Base-by-base conservation (phyloP, 2,329 filamentous ascomycete species). In the Metarhizium brunneum region DNA sequence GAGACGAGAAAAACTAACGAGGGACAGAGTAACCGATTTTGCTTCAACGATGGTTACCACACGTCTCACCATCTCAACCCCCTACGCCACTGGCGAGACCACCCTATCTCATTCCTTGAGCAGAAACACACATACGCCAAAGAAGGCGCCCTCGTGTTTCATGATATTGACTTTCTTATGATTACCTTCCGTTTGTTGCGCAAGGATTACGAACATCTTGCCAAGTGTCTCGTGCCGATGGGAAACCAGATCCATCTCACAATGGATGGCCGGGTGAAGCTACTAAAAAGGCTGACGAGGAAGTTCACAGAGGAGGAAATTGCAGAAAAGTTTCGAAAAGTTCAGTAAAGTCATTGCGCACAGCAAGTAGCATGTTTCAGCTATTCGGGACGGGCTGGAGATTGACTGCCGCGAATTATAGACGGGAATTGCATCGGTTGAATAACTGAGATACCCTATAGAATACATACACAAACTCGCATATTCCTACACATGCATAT, bases 1-100 rank as follows among this genome's bases (percentile, higher is more conserved):
- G n/a, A 6, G 3, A 4, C 25, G 25, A 43, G n/a, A 10, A 47
- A 7, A 13, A 59, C 45, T 48, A 30, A 55, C 20, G 10, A 1
- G 30, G 14, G 25, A 11, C 62, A 90, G 87, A 88, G 84, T 70
- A 92, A 92, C 68, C 85, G 88, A 40, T 86, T 86, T 69, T 92
- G 86, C 72, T 91, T 86, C 78, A 91, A 92, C 63, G 88, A 91
- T 63, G 88, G 88, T 60, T 91, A 90, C 68, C 87, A 91, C 70
- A 91, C 87, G 6, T 89, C 86, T 18, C 88, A 91, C 65, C 88
- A 91, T 63, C 80, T 91, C 53, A 90, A 91, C 70, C 88, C 87
- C 0, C 78, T 82, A 32, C 82, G 88, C 2, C 89, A 92, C 72
- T 92, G 88, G 88, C 84, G 88, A 56, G 86, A 92, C 20, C 88